These are phyloP conservation scores for Clitoria ternatea DNA, from an alignment of 306 rosid species.

Conservation along the genomic window DNA sequence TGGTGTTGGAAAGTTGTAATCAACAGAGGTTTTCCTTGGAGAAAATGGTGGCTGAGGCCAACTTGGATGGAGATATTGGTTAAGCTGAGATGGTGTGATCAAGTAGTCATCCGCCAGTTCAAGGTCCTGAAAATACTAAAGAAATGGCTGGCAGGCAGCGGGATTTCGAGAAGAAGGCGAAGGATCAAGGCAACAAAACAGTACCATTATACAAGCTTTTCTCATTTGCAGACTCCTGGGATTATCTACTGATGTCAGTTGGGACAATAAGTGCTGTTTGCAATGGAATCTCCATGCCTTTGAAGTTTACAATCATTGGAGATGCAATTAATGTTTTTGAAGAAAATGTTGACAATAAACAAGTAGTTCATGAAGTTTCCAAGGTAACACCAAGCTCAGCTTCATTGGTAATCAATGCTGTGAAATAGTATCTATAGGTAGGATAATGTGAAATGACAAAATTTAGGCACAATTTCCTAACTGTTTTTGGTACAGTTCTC, in stretches of 20 bases:
- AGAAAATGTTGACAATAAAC: constrained; percentile 18
- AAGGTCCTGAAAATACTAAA: constrained; percentile 15
- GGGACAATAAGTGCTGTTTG: constrained; percentile 62
- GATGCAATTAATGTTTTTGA: constrained; percentile 60
- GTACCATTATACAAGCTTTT: constrained; percentile 73
- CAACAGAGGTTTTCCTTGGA: neutral
- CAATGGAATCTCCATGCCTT: constrained; percentile 50
- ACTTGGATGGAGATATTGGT: constrained; percentile 23
- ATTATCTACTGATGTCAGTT: constrained; percentile 48
- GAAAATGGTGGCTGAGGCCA: constrained; percentile 38
- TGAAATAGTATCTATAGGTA: neutral
- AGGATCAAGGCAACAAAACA: constrained; percentile 32
- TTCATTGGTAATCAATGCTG: constrained; percentile 11
- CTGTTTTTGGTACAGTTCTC: too few species aligned
- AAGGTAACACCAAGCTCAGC: constrained; percentile 26
- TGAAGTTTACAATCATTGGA: constrained; percentile 58
- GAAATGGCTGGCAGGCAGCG: constrained; percentile 20
- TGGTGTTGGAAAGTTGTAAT: constrained; percentile 2
- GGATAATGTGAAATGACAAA: neutral
- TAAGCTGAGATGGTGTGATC: constrained; percentile 31
- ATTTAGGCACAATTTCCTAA: too few species aligned
- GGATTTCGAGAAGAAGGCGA: constrained; percentile 29
- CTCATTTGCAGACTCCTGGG: constrained; percentile 73
- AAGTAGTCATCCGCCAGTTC: constrained; percentile 17
- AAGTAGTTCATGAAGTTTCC: constrained; percentile 55